Conservation (phyloP, 1,284 basidiomycete species). For the Phaffia rhodozyma region DNA sequence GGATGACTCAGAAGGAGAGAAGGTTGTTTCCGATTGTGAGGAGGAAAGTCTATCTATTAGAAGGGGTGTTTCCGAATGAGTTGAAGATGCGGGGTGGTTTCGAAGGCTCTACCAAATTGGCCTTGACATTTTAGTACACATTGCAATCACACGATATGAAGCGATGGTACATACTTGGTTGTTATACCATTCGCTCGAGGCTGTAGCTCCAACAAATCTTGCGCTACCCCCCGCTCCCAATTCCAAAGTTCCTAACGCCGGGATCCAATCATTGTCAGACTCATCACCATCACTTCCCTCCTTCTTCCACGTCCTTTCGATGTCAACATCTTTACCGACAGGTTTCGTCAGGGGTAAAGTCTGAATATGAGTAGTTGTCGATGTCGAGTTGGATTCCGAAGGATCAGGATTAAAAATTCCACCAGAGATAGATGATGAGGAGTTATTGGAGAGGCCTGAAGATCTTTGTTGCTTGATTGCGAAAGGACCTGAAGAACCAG, state of each 20-base stretch:
- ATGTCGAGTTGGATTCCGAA: not conserved
- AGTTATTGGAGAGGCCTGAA: no score
- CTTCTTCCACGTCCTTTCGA: not conserved
- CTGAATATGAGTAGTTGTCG: no score
- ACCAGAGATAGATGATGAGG: no score
- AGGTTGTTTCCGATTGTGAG: no score
- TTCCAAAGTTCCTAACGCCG: constrained; percentile 2
- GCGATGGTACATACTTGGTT: not conserved
- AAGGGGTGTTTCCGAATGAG: not conserved
- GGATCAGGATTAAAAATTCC: not conserved
- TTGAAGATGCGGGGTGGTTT: not conserved
- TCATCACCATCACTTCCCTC: not conserved
- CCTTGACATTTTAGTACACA: not conserved
- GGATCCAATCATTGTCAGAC: constrained; percentile 4
- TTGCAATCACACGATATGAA: not conserved
- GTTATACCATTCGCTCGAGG: not conserved
- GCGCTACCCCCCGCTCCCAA: constrained; percentile 2
- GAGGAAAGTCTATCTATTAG: not conserved
- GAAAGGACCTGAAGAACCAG: no score
- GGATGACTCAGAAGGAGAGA: not conserved
- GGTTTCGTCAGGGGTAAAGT: not conserved
- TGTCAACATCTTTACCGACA: not conserved
- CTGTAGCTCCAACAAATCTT: constrained; percentile 3
- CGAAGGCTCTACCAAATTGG: no score
- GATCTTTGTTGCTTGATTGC: no score